phyloP scores from a whole-genome alignment of 495 filamentous ascomycete species.

The Symbiotaphrina buchneri region DNA sequence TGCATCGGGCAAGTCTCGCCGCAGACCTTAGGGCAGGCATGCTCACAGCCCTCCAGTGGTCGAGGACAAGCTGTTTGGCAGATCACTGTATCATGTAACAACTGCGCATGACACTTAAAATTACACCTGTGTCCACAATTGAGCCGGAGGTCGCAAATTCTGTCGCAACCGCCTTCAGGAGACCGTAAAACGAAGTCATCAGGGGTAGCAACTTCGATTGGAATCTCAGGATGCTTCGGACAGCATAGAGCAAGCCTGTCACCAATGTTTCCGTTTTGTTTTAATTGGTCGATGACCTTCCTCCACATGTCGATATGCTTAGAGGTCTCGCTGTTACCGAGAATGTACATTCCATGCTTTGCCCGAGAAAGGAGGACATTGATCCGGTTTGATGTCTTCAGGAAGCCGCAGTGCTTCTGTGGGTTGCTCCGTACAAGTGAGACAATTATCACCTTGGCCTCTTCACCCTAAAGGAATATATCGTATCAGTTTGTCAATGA shows the following conservation, averaged over 20 bases:
- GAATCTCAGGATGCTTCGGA: conserved; percentile 37
- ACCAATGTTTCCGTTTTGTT: conserved; percentile 25
- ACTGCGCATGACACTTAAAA: conserved; percentile 44
- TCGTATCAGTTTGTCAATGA: too few relatives aligned
- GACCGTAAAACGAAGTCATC: conserved; percentile 36
- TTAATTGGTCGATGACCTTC: conserved; percentile 33
- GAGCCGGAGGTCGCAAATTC: conserved; percentile 35
- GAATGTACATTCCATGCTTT: conserved; percentile 66
- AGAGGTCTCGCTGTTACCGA: conserved; percentile 44
- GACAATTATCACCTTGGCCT: conserved; percentile 63
- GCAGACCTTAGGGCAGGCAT: conserved; percentile 36
- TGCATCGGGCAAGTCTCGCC: conserved; percentile 29
- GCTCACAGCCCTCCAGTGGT: conserved; percentile 29
- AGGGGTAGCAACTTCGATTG: conserved; percentile 29
- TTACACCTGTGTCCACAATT: conserved; percentile 49
- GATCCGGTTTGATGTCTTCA: conserved; percentile 54
- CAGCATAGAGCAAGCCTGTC: conserved; percentile 33
- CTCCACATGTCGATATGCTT: conserved; percentile 43
- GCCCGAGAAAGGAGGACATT: conserved; percentile 57
- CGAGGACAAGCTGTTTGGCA: conserved; percentile 40
- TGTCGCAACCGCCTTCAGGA: conserved; percentile 51
- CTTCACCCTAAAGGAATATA: conserved; percentile 29
- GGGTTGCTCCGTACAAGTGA: conserved; percentile 58
- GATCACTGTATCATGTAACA: conserved; percentile 34
- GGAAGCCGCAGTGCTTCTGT: conserved; percentile 41